A percentile compares a stretch with the other conserved stretches of the same genome.
Evolutionary conservation across 768 basidiomycete species (phyloP).

Genomic region (Myochromella boudieri): DNA sequence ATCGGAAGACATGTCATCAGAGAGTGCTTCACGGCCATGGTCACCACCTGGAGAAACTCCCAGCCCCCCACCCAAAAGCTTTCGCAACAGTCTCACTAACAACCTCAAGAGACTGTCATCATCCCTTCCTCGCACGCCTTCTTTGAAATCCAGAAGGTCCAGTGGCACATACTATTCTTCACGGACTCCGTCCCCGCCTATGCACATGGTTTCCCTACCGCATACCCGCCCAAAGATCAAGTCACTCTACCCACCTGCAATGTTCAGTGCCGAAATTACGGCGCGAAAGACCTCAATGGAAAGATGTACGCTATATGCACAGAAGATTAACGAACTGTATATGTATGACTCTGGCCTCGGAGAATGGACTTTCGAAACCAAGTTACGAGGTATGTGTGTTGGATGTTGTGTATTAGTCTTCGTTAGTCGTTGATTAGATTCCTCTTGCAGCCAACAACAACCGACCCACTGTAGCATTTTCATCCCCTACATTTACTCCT

Average conservation of each 20-base stretch:
- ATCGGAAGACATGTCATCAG: conserved; percentile 15
- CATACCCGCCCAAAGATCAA: conserved; percentile 29
- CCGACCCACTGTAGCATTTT: conserved; percentile 31
- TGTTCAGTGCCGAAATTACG: conserved; percentile 69
- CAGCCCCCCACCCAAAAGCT: conserved; percentile 51
- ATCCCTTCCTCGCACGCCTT: conserved; percentile 68
- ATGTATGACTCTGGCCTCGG: conserved; percentile 72
- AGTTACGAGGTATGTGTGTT: conserved; percentile 51
- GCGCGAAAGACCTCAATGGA: conserved; percentile 57
- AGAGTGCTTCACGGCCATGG: conserved; percentile 13
- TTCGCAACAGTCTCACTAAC: conserved; percentile 45
- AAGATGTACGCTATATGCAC: conserved; percentile 70
- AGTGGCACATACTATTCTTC: conserved; percentile 33
- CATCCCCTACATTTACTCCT: conserved; percentile 42
- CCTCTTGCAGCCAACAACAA: conserved; percentile 26
- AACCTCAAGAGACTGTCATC: conserved; percentile 47
- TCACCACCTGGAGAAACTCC: conserved; percentile 29
- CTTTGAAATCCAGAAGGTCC: conserved; percentile 36
- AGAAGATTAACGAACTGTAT: conserved; percentile 82
- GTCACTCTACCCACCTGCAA: conserved; percentile 55
- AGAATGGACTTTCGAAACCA: conserved; percentile 70
- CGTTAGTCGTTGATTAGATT: too few species aligned
- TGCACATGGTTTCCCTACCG: conserved; percentile 13
- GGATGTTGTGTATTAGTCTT: too few species aligned
- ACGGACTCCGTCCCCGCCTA: conserved; percentile 35